Evolutionary conservation across 805 yeast genomes (phyloP), one percentile per base, ranked within the genome.

Genomic region (Isabelozyma heimii): DNA sequence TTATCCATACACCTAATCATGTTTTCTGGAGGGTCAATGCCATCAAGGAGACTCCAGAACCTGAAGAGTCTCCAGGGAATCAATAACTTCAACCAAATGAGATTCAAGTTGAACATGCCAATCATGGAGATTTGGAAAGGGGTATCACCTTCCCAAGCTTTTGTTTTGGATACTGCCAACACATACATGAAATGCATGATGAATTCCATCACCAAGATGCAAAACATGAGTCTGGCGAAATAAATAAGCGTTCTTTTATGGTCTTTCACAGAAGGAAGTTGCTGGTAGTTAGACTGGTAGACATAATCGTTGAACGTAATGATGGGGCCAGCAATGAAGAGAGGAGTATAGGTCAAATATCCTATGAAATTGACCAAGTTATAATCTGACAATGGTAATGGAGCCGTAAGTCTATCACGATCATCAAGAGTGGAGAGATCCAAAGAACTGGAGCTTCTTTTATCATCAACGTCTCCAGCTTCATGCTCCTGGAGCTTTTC

Each of bases 1-100:
- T 94, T 90, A 64, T 90, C 88, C 83, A 94, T 89, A 63, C 98
- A 91, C 50, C 99, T 76, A 48, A 94, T 84, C 98, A 94, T 94
- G 61, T 94, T 94, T 63, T 94, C 99, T 2, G 99, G 98, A 0
- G 98, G 89, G 61, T 94, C 98, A 46, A 92, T 89, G 0, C 88
- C 89, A 66, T 94, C 99, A n/a, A 89, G 56, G 49, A 94, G 70
- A 7, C 94, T 80, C 99, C 99, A 94, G 55, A 92, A 75, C 53
- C 99, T 75, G 71, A 94, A 94, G 44, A 92, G 70, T 62, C 99
- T 78, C 99, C 99, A 94, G 5, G 99, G 99, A 46, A 94, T 86
- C 48, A 94, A 77, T 38, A 94, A 69, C 64, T 94, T 94, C 55
- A 94, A 76, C 98, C 98, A 94, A 48, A 94, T 89, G 46, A 94